phyloP scores from a whole-genome alignment of 1,284 basidiomycete species.

The Pseudozyma flocculosa region DNA sequence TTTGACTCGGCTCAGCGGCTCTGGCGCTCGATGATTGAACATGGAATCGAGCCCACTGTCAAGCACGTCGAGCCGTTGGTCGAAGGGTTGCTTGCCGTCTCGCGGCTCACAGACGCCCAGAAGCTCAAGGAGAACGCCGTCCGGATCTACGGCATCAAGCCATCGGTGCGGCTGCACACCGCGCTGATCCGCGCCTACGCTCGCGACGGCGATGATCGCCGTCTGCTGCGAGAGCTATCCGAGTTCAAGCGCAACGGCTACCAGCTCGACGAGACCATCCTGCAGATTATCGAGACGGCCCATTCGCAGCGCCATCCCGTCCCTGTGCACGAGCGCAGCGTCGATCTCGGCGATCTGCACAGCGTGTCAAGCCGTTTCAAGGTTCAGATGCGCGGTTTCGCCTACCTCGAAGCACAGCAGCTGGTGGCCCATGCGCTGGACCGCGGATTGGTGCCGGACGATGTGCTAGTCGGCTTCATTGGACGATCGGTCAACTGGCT shows the following conservation, averaged over 20 bases:
- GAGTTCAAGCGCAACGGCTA: constrained; percentile 18
- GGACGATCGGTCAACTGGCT: constrained; percentile 11
- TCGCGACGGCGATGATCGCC: constrained; percentile 6
- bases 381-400: constrained; percentile 10
- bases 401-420: constrained; percentile 27
- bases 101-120: constrained; percentile 24
- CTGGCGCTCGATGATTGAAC: constrained; percentile 30
- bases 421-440: constrained; percentile 18
- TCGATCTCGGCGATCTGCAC: constrained; percentile 7
- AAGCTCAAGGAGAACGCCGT: constrained; percentile 22
- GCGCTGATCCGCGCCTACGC: constrained; percentile 31
- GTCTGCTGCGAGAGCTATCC: constrained; percentile 15
- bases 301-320: constrained; percentile 6
- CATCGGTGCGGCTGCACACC: constrained; percentile 32
- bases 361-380: constrained; percentile 27
- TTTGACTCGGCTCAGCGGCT: constrained; percentile 24
- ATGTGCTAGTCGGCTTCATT: constrained; percentile 15
- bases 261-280: constrained; percentile 20
- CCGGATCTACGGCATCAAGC: constrained; percentile 9
- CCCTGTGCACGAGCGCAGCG: constrained; percentile 10
- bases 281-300: constrained; percentile 30
- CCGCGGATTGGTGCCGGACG: constrained; percentile 13
- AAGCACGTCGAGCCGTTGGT: constrained; percentile 38
- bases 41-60: constrained; percentile 21
- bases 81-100: constrained; percentile 23